Percentiles rank a stretch among this genome's conserved stretches.
Conservation (phyloP, 371 early-diverging fungal species). For the Mucor plumbeus region DNA sequence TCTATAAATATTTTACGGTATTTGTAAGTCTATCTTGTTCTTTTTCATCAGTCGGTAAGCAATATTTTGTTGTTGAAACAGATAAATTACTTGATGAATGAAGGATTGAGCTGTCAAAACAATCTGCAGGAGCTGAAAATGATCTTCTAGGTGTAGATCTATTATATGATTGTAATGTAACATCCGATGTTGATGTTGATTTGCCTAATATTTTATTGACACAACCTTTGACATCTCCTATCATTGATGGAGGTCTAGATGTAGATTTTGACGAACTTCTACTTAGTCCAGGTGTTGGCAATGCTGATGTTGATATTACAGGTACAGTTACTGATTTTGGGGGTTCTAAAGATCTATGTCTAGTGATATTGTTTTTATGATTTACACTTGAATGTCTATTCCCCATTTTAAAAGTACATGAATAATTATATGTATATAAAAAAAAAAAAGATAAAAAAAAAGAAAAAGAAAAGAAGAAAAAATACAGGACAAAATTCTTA, state of each 20-base stretch:
- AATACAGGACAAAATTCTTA: background rate
- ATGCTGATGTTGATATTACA: background rate
- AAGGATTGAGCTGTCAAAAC: background rate
- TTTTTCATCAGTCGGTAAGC: slow-evolving; percentile 34
- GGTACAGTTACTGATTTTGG: background rate
- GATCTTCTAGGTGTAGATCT: slow-evolving; percentile 8
- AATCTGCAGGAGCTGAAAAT: slow-evolving; percentile 7
- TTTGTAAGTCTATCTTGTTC: slow-evolving; percentile 45
- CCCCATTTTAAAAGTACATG: slow-evolving; percentile 8
- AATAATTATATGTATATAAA: too few species aligned
- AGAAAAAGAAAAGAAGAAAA: background rate
- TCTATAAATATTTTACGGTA: slow-evolving; percentile 25
- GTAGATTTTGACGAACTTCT: background rate
- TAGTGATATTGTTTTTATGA: background rate
- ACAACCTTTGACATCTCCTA: slow-evolving; percentile 10
- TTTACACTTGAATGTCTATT: background rate
- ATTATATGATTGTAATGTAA: background rate
- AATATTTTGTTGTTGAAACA: slow-evolving; percentile 27
- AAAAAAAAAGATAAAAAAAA: background rate
- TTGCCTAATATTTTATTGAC: slow-evolving; percentile 5
- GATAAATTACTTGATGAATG: background rate
- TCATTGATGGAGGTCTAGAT: slow-evolving; percentile 15
- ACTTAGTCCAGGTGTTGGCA: slow-evolving; percentile 2
- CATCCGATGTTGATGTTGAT: slow-evolving; percentile 4
- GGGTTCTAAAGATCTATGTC: background rate